Percentiles rank a stretch among this genome's conserved stretches.
These are phyloP conservation scores for Ammopiptanthus mongolicus DNA, from an alignment of 306 rosid species.

Conservation along the genomic window DNA sequence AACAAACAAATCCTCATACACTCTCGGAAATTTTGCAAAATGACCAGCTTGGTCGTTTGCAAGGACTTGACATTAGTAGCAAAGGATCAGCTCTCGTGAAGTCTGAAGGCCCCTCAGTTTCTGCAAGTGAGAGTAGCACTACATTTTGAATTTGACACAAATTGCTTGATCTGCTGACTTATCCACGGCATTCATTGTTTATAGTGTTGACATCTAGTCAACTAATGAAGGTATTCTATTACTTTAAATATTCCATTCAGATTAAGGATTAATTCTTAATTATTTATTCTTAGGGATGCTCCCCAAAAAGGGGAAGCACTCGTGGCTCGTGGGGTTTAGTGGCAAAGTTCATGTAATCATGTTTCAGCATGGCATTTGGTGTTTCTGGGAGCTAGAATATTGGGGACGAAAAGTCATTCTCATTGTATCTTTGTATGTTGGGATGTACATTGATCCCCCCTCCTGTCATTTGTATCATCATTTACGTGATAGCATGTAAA, in stretches of 20 bases:
- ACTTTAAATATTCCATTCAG: slow-evolving; percentile 29
- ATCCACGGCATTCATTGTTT: slow-evolving; percentile 43
- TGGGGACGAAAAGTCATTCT: slow-evolving; percentile 45
- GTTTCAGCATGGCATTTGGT: slow-evolving; percentile 27
- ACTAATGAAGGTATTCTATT: slow-evolving; percentile 45
- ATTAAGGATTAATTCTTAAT: slow-evolving; percentile 35
- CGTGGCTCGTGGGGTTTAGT: slow-evolving; percentile 32
- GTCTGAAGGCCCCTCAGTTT: slow-evolving; percentile 68
- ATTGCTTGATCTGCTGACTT: slow-evolving; percentile 60
- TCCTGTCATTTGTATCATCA: slow-evolving; percentile 34
- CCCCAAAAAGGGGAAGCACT: slow-evolving; percentile 42
- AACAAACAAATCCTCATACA: slow-evolving; percentile 49
- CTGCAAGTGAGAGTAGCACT: slow-evolving; percentile 83
- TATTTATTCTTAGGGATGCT: slow-evolving; percentile 52
- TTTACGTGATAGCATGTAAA: slow-evolving; percentile 36
- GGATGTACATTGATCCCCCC: slow-evolving; percentile 25
- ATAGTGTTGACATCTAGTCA: slow-evolving; percentile 46
- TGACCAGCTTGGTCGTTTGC: slow-evolving; percentile 64
- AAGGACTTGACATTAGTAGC: slow-evolving; percentile 76
- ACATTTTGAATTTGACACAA: slow-evolving; percentile 56
- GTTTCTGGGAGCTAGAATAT: slow-evolving; percentile 23
- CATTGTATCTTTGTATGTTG: slow-evolving; percentile 29
- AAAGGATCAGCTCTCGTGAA: slow-evolving; percentile 59
- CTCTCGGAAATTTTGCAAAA: slow-evolving; percentile 61
- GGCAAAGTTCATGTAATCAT: slow-evolving; percentile 23